These are phyloP conservation scores for Chlamydomonas schloesseri DNA, from an alignment of 139 green algal species.

Conservation along the genomic window DNA sequence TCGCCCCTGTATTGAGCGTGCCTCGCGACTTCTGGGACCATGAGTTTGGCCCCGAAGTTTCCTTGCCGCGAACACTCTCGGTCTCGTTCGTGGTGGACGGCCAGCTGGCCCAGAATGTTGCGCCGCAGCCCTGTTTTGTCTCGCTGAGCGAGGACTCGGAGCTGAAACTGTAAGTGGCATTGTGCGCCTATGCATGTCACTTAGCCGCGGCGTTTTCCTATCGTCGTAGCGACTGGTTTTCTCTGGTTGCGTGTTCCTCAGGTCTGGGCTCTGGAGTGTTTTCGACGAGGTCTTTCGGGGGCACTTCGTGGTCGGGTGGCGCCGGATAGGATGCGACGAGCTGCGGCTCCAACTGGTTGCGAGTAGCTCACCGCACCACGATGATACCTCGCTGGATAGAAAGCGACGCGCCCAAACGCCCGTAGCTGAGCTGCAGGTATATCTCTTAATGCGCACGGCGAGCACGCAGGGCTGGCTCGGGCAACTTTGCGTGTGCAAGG, in stretches of 20 bases:
- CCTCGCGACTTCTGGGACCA: conserved; percentile 11
- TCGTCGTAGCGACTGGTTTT: not conserved
- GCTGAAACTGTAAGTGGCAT: conserved; percentile 10
- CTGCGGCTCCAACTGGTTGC: too few species aligned
- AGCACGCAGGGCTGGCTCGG: too few species aligned
- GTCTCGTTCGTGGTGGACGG: conserved; percentile 15
- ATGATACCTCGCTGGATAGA: not conserved
- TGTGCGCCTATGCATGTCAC: not conserved
- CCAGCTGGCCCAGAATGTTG: conserved; percentile 2
- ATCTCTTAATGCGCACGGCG: too few species aligned
- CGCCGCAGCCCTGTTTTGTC: not conserved
- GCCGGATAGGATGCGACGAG: too few species aligned
- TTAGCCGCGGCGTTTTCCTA: not conserved
- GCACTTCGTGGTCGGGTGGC: too few species aligned
- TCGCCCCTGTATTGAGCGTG: conserved; percentile 11
- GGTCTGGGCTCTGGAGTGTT: too few species aligned
- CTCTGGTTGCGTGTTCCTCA: not conserved
- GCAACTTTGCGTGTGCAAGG: too few species aligned
- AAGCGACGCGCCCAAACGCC: not conserved
- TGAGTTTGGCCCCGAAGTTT: conserved; percentile 1
- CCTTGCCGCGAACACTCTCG: not conserved
- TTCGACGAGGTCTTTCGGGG: too few species aligned
- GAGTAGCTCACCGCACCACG: too few species aligned
- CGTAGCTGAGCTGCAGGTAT: not conserved
- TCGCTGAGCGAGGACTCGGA: conserved; percentile 11